Evolutionary conservation across 2,329 filamentous ascomycete genomes (phyloP).

Genomic region (Xenosphaeropsis pyriputrescens): DNA sequence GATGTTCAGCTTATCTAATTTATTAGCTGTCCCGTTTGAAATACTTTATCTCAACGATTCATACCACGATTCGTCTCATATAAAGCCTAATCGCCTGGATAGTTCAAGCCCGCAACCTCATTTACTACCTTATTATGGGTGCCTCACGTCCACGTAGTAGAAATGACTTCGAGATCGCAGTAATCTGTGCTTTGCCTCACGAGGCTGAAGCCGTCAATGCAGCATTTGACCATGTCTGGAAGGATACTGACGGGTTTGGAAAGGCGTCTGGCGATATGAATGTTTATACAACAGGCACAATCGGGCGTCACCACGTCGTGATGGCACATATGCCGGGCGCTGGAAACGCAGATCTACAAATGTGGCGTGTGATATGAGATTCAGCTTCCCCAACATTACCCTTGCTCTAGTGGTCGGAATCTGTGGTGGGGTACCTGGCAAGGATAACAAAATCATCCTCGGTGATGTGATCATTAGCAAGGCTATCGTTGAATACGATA

Average conservation of each 20-base stretch:
- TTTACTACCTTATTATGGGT: no score
- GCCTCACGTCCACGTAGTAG: conserved; percentile 4
- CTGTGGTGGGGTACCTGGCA: conserved; percentile 14
- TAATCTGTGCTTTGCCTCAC: conserved; percentile 16
- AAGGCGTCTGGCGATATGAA: conserved; percentile 11
- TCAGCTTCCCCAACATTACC: conserved; percentile 12
- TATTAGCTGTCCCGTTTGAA: no score
- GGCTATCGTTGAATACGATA: conserved; percentile 16
- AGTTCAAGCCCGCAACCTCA: no score
- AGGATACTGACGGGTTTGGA: conserved; percentile 10
- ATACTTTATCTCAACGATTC: no score
- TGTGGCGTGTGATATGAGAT: conserved; percentile 16
- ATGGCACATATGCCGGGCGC: conserved; percentile 18
- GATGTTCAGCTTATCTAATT: no score
- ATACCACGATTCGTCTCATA: no score
- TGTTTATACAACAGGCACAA: conserved; percentile 13
- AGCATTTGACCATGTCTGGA: conserved; percentile 11
- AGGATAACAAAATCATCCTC: conserved; percentile 12
- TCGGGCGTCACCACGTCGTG: conserved; percentile 18
- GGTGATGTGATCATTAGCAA: conserved; percentile 16
- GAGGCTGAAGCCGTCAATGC: conserved; percentile 7
- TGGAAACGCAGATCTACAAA: conserved; percentile 17
- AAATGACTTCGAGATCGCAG: conserved; percentile 14
- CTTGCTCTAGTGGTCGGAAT: conserved; percentile 26
- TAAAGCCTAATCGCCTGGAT: no score